Base-by-base conservation (phyloP, 2,329 filamentous ascomycete genomes). In the Cordyceps pruinosa region DNA sequence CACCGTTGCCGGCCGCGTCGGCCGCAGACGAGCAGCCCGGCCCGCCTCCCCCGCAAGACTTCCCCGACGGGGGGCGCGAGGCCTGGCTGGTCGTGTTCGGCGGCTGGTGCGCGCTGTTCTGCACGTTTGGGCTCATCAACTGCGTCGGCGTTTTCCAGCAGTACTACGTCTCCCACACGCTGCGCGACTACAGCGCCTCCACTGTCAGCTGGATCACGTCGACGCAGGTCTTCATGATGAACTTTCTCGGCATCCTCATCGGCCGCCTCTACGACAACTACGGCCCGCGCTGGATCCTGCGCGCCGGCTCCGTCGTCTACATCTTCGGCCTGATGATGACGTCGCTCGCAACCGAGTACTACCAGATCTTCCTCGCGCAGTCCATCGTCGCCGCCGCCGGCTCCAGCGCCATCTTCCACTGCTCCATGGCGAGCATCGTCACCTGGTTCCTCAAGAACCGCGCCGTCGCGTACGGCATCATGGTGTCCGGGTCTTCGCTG, bases 271-370 rank as follows among this genome's bases (percentile, higher is more conserved):
- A 82, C 63, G 87, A 90, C 67, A 80, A 75, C 61, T 81, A 82
- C 61, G 87, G 87, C 2, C 84, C 86, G 0, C 76, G 77, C 39
- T 80, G 74, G 58, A 72, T 89, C 4, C 70, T 87, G 15, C 60
- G 78, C 19, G 63, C 70, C 52, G 84, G 84, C 30, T 77, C 77
- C 5, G 63, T 85, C 58, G 66, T 80, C 58, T 82, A 85, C 67
- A 75, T 87, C 60, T 80, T 87, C 46, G 80, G 82, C 25, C 69
- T 87, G 19, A 86, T 87, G 82, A 85, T 87, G 82, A 75, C 79
- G 0, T 82, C 78, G 17, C 70, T 87, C 10, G 70, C 72, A 5
- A 68, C 62, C 2, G 49, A 72, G 48, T 77, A 77, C 67, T 77
- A 76, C 61, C 74, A 77, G 45, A 68, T 77, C 64, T 70, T 77